Conservation (phyloP, 73 alveolate genomes). For the Paramecium sonneborni region DNA sequence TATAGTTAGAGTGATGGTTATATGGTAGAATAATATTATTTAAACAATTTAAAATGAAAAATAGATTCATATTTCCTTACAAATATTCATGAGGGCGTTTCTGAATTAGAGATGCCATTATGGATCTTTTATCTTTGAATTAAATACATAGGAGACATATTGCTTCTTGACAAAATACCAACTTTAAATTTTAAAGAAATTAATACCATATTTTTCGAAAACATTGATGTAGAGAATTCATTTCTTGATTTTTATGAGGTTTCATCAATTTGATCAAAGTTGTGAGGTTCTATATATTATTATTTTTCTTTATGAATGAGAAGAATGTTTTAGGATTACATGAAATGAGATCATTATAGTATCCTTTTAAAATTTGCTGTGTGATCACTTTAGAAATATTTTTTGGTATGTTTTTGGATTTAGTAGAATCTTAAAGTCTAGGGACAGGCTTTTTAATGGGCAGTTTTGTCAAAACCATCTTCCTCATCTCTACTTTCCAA, state of each 20-base stretch:
- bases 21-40: background rate
- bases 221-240: background rate
- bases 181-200: background rate
- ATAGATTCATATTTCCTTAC: background rate
- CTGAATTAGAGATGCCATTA: background rate
- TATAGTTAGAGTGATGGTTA: background rate
- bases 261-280: background rate
- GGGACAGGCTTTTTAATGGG: constrained; percentile 9
- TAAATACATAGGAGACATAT: background rate
- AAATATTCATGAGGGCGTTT: background rate
- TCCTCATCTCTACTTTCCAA: constrained; percentile 7
- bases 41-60: background rate
- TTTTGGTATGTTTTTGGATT: constrained; percentile 19
- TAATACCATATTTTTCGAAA: background rate
- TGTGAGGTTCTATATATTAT: background rate
- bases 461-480: background rate
- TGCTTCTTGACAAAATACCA: background rate
- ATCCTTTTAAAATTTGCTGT: background rate
- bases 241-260: background rate
- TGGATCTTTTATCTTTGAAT: constrained; percentile 21
- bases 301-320: background rate
- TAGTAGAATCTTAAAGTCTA: background rate
- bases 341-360: background rate
- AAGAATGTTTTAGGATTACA: background rate
- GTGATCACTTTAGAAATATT: background rate